Evolutionary conservation across 1,284 basidiomycete genomes (phyloP).

Genomic region (Ustilago lituana): DNA sequence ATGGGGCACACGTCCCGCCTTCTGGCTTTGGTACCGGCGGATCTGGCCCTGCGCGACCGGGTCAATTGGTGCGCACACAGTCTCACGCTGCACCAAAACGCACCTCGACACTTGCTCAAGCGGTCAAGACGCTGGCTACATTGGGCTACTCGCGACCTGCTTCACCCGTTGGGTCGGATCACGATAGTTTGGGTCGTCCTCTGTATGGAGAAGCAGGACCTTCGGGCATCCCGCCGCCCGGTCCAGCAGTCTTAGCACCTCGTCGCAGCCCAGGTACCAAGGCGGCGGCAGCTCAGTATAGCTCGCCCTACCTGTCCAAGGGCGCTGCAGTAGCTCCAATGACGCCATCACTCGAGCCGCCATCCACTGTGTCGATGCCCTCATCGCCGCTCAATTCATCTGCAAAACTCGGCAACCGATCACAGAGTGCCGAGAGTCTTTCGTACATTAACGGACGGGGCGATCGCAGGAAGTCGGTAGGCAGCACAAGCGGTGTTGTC

Average conservation of each 20-base stretch:
- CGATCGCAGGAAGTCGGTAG: constrained; percentile 22
- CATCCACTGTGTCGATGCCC: constrained; percentile 29
- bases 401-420: constrained; percentile 43
- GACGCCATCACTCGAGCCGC: constrained; percentile 19
- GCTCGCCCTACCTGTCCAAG: constrained; percentile 34
- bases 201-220: constrained; percentile 42
- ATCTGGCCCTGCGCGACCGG: constrained; percentile 32
- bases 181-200: constrained; percentile 35
- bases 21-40: constrained; percentile 46
- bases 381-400: constrained; percentile 30
- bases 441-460: constrained; percentile 39
- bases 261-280: constrained; percentile 32
- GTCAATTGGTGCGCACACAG: constrained; percentile 32
- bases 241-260: constrained; percentile 42
- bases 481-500: constrained; percentile 7
- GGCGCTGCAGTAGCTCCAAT: constrained; percentile 5
- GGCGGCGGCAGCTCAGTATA: constrained; percentile 42
- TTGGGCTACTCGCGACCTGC: constrained; percentile 57
- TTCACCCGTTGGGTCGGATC: constrained; percentile 47
- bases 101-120: constrained; percentile 53
- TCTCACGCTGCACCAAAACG: constrained; percentile 69
- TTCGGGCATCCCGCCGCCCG: constrained; percentile 42
- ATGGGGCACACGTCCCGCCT: constrained; percentile 33
- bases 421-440: constrained; percentile 55
- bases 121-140: constrained; percentile 59